Evolutionary conservation across 2,329 filamentous ascomycete species (phyloP), one percentile per base, ranked within the genome.

Genomic region (Raffaelea deltoideospora): DNA sequence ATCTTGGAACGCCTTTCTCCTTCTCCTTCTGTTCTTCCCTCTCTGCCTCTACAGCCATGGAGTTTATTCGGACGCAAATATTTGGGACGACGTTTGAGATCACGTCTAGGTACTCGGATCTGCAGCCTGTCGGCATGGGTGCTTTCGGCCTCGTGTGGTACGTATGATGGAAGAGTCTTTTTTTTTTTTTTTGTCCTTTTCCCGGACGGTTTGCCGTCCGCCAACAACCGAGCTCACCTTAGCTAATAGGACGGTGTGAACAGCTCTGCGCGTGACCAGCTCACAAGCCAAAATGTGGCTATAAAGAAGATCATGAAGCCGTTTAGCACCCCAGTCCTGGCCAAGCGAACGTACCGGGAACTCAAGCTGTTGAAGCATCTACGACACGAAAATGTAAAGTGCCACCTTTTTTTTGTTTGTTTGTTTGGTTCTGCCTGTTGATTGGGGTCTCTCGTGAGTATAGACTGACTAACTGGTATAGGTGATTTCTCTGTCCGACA

Each of bases 261-360:
- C 46, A 96, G 88, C 63, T 96, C 90, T 46, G 90, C 90, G 40
- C 88, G 86, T 63, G 90, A 98, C 60, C 87, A 96, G 66, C 85
- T 98, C 61, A 96, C 90, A 42, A 83, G 75, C 57, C 87, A 95
- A 60, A 86, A 87, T 61, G 90, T 98, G 43, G 90, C 90, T 41
- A 87, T 98, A 57, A 98, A 98, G 74, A 98, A 98, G 75, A 98
- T 98, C 55, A 96, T 98, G 88, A 98, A 96, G 69, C 90, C 90
- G 10, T 98, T 98, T 64, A 95, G 87, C 69, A 98, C 90, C n/a
- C 87, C 90, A 1, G 90, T 98, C 41, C 70, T 98, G 33, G 90
- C 90, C 41, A 98, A 98, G 69, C 76, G 90, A 55, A 98, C 90
- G 47, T 98, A 98, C 60, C 79, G 90, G 54, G 90, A 98, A 61